phyloP scores from a whole-genome alignment of 2,329 filamentous ascomycete species.

The Ophiocordyceps unilateralis region DNA sequence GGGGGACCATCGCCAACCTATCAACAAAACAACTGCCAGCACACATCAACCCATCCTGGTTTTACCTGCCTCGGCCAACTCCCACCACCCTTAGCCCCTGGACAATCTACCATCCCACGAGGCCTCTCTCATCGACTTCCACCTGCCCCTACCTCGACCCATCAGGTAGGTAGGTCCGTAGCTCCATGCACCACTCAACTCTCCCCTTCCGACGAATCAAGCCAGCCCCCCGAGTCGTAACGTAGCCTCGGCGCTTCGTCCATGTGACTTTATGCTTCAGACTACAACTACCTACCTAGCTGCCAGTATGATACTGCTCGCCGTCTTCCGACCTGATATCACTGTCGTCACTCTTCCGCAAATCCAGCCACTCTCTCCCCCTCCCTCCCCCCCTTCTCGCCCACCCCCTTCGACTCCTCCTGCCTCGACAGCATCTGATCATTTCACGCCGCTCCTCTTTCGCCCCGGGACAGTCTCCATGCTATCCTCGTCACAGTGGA shows the following conservation, averaged over 20 bases:
- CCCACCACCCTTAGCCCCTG: not conserved
- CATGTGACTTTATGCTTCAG: constrained; percentile 3
- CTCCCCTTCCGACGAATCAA: not conserved
- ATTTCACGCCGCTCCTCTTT: no score
- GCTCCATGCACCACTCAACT: not conserved
- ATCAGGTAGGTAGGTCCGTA: not conserved
- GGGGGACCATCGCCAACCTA: no score
- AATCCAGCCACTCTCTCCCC: no score
- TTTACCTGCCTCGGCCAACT: not conserved
- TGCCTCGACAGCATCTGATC: not conserved
- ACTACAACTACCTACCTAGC: constrained; percentile 3
- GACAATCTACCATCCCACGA: not conserved
- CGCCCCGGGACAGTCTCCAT: not conserved
- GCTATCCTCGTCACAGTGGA: not conserved
- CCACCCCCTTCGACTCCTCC: not conserved
- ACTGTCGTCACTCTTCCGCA: constrained; percentile 1
- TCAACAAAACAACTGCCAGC: no score
- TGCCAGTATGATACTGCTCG: constrained; percentile 1
- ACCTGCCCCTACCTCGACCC: not conserved
- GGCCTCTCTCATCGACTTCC: not conserved
- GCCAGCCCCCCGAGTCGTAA: not conserved
- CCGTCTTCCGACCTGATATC: not conserved
- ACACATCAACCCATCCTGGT: no score
- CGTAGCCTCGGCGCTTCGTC: constrained; percentile 1
- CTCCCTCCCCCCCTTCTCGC: no score